phyloP scores from a whole-genome alignment of 345 rosid genomes.

The Salix dunnii region DNA sequence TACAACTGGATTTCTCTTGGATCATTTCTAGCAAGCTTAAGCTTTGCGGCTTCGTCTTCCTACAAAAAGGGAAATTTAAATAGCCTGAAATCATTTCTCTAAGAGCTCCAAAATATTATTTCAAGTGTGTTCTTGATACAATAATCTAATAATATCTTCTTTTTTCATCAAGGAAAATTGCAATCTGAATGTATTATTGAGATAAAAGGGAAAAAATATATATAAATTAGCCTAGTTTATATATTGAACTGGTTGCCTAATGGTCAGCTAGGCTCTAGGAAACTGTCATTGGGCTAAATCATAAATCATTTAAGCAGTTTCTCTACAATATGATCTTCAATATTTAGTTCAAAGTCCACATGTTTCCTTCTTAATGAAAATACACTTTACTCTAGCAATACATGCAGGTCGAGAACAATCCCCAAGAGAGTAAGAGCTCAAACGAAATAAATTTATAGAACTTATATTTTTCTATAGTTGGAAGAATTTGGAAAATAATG shows the following conservation, averaged over 20 bases:
- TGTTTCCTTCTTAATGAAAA: not conserved
- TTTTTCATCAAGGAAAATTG: not conserved
- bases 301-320: not conserved
- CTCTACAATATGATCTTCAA: not conserved
- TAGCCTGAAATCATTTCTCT: not conserved
- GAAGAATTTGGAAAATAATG: not conserved
- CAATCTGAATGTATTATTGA: not conserved
- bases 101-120: not conserved
- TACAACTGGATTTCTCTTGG: conserved; percentile 63
- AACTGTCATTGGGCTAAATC: not conserved
- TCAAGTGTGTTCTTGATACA: not conserved
- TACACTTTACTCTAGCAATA: not conserved
- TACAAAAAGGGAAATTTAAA: conserved; percentile 29
- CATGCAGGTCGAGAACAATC: not conserved
- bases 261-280: not conserved
- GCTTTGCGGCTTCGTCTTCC: conserved; percentile 56
- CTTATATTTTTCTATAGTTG: too few species aligned
- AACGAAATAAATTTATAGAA: not conserved
- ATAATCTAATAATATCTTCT: not conserved
- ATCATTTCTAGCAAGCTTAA: conserved; percentile 45
- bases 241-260: not conserved
- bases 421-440: not conserved
- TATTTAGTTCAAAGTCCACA: not conserved
- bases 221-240: not conserved
- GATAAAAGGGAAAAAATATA: not conserved